Conservation (phyloP, 352 stramenopile species). For the Phytophthora ohioensis region DNA sequence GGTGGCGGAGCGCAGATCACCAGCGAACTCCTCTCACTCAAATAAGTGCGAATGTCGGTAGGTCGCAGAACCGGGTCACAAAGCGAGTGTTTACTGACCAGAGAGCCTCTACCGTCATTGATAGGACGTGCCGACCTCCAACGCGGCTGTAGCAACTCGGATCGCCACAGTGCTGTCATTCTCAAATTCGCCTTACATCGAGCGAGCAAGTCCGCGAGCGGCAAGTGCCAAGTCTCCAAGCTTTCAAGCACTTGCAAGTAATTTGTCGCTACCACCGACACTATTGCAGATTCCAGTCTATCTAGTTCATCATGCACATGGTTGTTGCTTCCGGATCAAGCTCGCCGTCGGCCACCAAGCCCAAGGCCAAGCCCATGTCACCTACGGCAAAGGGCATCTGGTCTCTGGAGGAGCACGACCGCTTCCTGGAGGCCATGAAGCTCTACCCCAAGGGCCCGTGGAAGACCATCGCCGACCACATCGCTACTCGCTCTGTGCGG, state of each 20-base stretch:
- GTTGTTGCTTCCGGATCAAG: constrained; percentile 35
- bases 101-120: constrained; percentile 27
- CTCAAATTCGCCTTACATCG: constrained; percentile 35
- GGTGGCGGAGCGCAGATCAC: background rate
- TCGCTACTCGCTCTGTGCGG: constrained; percentile 70
- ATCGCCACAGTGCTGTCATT: constrained; percentile 35
- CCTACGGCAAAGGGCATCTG: constrained; percentile 62
- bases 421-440: constrained; percentile 75
- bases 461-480: constrained; percentile 78
- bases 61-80: constrained; percentile 17
- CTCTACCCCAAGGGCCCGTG: constrained; percentile 75
- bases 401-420: constrained; percentile 75
- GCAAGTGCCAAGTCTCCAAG: constrained; percentile 9
- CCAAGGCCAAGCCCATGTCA: constrained; percentile 38
- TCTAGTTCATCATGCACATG: constrained; percentile 30
- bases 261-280: background rate
- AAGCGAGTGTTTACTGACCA: constrained; percentile 39
- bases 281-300: background rate
- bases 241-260: background rate
- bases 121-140: constrained; percentile 37
- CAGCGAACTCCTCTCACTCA: constrained; percentile 7
- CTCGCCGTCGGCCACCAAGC: constrained; percentile 29
- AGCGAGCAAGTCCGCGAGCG: constrained; percentile 20
- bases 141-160: constrained; percentile 15
- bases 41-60: constrained; percentile 32